Evolutionary conservation across 2,329 filamentous ascomycete genomes (phyloP).

Genomic region (Neofusicoccum umdonicola): DNA sequence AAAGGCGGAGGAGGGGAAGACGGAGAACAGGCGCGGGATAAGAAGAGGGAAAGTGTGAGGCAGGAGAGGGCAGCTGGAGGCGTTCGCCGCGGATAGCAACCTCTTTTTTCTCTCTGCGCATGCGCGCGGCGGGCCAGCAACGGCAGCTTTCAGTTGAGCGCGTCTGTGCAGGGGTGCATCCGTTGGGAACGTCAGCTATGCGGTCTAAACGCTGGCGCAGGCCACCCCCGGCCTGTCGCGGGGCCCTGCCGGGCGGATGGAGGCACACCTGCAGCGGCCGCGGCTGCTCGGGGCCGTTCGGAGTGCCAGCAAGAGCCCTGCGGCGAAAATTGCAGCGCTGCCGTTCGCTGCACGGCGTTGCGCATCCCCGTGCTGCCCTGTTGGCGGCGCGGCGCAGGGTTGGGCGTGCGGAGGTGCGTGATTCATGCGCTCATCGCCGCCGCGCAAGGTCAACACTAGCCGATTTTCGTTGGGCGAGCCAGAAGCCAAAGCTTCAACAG

Average conservation of each 20-base stretch:
- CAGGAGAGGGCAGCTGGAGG: not conserved
- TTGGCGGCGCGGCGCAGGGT: conserved; percentile 1
- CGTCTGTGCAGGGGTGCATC: conserved; percentile 18
- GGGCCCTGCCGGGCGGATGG: conserved; percentile 7
- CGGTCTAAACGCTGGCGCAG: conserved; percentile 8
- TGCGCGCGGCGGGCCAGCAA: not conserved
- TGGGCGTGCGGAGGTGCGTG: conserved; percentile 13
- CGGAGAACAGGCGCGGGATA: not conserved
- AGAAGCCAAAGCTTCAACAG: conserved; percentile 17
- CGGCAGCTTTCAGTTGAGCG: conserved; percentile 14
- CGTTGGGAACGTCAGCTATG: conserved; percentile 19
- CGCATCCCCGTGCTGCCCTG: not conserved
- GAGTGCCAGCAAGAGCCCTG: not conserved
- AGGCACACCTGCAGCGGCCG: not conserved
- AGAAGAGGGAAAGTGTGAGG: not conserved
- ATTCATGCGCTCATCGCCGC: conserved; percentile 1
- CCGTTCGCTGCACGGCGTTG: not conserved
- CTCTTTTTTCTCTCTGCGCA: conserved; percentile 13
- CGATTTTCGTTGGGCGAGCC: conserved; percentile 19
- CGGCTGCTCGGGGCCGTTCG: not conserved
- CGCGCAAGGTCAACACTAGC: conserved; percentile 16
- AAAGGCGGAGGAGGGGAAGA: not conserved
- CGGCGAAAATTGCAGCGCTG: conserved; percentile 7
- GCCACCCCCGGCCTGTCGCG: conserved; percentile 7
- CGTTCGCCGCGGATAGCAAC: not conserved